Evolutionary conservation across 495 filamentous ascomycete species (phyloP).

Genomic region (Chaetomium cochliodes): DNA sequence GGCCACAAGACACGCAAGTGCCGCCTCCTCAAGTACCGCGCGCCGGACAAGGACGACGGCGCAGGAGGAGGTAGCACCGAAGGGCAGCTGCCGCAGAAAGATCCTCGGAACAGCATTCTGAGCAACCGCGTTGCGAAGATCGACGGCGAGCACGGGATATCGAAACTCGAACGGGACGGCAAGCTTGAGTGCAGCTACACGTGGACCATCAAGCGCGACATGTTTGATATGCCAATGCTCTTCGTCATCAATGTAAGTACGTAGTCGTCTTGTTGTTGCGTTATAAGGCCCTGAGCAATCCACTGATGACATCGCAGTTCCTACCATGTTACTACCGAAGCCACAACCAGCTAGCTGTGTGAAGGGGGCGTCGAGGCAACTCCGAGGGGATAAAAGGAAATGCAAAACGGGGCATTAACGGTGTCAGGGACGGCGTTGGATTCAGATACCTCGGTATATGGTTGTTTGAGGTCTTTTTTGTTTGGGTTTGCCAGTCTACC

Average conservation of each 20-base stretch:
- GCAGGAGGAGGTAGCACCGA: constrained; percentile 27
- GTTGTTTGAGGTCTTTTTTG: background rate
- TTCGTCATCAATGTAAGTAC: constrained; percentile 92
- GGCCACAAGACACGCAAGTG: constrained; percentile 80
- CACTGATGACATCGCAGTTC: constrained; percentile 38
- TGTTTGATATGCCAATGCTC: constrained; percentile 98
- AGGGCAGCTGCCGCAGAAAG: constrained; percentile 41
- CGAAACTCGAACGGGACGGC: constrained; percentile 77
- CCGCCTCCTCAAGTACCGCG: constrained; percentile 86
- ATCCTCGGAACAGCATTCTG: constrained; percentile 49
- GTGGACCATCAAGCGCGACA: constrained; percentile 95
- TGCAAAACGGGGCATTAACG: constrained; percentile 17
- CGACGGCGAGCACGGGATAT: constrained; percentile 73
- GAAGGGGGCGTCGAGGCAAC: constrained; percentile 2
- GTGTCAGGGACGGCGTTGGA: constrained; percentile 11
- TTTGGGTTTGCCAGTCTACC: background rate
- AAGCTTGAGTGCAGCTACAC: constrained; percentile 92
- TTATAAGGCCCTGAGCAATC: background rate
- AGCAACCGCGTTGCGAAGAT: constrained; percentile 59
- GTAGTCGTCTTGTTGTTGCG: background rate
- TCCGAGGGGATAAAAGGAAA: constrained; percentile 12
- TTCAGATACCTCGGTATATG: constrained; percentile 8
- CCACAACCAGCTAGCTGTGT: constrained; percentile 51
- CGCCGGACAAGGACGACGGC: constrained; percentile 51
- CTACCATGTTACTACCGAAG: constrained; percentile 52